Evolutionary conservation across 2,329 filamentous ascomycete genomes (phyloP), one percentile per base, ranked within the genome.

Genomic region (Ophiocordyceps camponoti-leonardi): DNA sequence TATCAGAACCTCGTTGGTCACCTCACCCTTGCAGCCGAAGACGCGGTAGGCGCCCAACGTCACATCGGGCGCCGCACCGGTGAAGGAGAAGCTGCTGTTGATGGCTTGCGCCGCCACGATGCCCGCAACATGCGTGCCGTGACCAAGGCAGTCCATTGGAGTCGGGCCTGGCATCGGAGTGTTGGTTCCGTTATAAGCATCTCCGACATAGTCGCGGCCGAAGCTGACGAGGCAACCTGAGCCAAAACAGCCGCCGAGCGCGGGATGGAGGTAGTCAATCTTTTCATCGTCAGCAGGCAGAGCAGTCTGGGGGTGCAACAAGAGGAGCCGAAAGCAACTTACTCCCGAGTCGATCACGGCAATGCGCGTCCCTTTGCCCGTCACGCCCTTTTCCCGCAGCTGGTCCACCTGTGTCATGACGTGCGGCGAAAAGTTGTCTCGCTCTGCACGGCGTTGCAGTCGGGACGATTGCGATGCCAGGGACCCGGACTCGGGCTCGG

Each of bases 181-280:
- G 49, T 64, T 65, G 43, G 48, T 46, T 41, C 65, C 65, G 41
- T 51, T 60, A 56, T 70, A 75, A 43, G 60, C 61, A 46, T 81
- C 73, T 18, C 75, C 77, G 18, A 78, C 69, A 40, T 78, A 63
- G 49, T 79, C 75, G 33, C 64, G 64, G 18, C 79, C 78, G 47
- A 68, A 72, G 4, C 67, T 64, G 18, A 82, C 72, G 39, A 79
- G 62, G 51, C 71, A 80, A 13, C 68, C 73, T 1, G 64, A 53
- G 2, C 78, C 79, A 54, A 80, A 81, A 53, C 77, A 77, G 42
- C 75, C 76, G 16, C 79, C 79, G 0, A 83, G 68, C 26, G 75
- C 73, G 2, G 76, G 73, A 52, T 82, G 77, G 1, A 62, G 67
- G 54, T 80, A 81, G 54, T 82, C 78, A 43, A 79, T 61, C 69